These are phyloP conservation scores for Heliosperma pusillum DNA, from an alignment of 148 eudicot genomes.

Conservation along the genomic window DNA sequence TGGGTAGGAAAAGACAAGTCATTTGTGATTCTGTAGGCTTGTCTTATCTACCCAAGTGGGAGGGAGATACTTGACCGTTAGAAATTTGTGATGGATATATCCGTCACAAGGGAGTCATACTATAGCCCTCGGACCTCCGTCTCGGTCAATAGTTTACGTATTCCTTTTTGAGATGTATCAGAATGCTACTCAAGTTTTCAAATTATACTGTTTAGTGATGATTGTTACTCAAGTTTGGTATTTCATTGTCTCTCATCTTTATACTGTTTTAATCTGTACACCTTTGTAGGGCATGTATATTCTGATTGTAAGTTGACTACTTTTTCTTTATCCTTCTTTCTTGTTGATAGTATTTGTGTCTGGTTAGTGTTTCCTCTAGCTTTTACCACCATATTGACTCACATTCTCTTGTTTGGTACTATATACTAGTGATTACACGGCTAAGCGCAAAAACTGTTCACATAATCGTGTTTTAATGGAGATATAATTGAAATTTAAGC, in stretches of 20 bases:
- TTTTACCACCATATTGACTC: background rate
- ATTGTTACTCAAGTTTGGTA: conserved; percentile 34
- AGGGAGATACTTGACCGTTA: too few species aligned
- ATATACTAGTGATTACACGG: background rate
- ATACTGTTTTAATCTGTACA: conserved; percentile 4
- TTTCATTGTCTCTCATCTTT: conserved; percentile 24
- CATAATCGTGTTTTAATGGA: background rate
- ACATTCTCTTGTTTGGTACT: background rate
- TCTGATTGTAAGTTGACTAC: background rate
- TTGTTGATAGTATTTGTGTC: background rate
- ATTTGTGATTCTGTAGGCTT: too few species aligned
- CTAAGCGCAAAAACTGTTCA: background rate
- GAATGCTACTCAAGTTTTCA: background rate
- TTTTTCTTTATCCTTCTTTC: background rate
- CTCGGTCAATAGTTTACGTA: too few species aligned
- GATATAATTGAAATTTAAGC: too few species aligned
- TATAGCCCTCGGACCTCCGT: too few species aligned
- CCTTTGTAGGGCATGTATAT: background rate
- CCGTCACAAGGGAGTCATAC: too few species aligned
- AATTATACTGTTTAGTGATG: conserved; percentile 25
- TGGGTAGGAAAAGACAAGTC: too few species aligned
- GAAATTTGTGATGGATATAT: too few species aligned
- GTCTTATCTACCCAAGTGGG: too few species aligned
- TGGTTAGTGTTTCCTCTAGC: background rate
- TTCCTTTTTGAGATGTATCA: too few species aligned